Percentiles rank a stretch among this genome's conserved stretches.
Conservation (phyloP, 2,329 filamentous ascomycete species). For the Ophiostoma sp. region DNA sequence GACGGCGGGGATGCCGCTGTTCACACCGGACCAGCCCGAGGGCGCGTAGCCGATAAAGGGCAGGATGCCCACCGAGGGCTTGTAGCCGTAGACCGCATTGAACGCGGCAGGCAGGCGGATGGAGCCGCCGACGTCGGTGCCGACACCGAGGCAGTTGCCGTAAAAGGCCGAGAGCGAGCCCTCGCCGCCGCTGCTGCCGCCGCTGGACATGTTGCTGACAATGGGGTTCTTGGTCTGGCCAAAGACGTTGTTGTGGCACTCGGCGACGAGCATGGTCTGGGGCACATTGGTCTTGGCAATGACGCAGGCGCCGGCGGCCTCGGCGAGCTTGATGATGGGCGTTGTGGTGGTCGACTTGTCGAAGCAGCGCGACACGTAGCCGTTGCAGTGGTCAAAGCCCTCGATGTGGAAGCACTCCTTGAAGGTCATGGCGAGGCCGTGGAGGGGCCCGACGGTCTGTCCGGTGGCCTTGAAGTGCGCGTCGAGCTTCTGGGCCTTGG, state of each 20-base stretch:
- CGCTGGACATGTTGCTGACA: constrained; percentile 33
- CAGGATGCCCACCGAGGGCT: constrained; percentile 29
- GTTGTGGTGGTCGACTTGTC: constrained; percentile 23
- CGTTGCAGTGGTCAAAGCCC: constrained; percentile 38
- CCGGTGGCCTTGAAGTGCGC: constrained; percentile 30
- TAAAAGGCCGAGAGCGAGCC: constrained; percentile 34
- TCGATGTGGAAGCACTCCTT: constrained; percentile 45
- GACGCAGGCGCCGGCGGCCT: constrained; percentile 42
- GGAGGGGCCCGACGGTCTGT: constrained; percentile 35
- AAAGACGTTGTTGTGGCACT: constrained; percentile 36
- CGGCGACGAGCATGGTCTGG: constrained; percentile 29
- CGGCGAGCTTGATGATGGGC: constrained; percentile 31
- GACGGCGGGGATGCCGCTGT: constrained; percentile 30
- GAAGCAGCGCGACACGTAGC: constrained; percentile 27
- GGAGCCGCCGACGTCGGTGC: constrained; percentile 34
- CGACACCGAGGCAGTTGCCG: constrained; percentile 34
- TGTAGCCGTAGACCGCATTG: constrained; percentile 32
- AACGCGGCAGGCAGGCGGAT: constrained; percentile 32
- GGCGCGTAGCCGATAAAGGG: constrained; percentile 29
- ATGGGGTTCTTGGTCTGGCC: constrained; percentile 35
- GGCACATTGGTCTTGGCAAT: constrained; percentile 32
- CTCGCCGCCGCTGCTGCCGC: constrained; percentile 38
- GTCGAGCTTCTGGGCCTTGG: constrained; percentile 34
- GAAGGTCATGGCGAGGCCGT: constrained; percentile 44
- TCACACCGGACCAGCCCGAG: constrained; percentile 29